Conservation (phyloP, 371 early-diverging fungal genomes). For the Chytridium lagenaria region DNA sequence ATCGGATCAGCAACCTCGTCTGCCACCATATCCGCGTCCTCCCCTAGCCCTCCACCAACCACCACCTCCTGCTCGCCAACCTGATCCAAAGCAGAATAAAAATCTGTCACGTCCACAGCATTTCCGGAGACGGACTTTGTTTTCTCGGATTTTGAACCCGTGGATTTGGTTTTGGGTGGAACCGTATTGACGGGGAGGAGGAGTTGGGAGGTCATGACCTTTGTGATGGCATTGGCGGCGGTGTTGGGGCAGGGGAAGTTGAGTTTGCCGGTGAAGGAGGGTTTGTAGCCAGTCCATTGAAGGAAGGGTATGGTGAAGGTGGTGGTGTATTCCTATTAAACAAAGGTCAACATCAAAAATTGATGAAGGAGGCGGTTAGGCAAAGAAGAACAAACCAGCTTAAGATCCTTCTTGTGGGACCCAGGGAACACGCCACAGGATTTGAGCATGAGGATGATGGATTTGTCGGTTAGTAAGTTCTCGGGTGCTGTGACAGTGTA, state of each 20-base stretch:
- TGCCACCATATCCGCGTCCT: too few relatives aligned
- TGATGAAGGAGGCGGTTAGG: neutral
- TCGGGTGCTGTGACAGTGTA: constrained; percentile 14
- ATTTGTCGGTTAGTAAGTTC: constrained; percentile 8
- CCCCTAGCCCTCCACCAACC: too few relatives aligned
- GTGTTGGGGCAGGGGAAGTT: constrained; percentile 20
- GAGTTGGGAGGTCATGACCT: neutral
- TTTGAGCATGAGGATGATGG: neutral
- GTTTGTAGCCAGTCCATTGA: constrained; percentile 35
- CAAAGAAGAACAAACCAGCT: neutral
- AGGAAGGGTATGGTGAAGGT: constrained; percentile 4
- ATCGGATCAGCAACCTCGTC: too few relatives aligned
- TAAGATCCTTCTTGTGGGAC: neutral
- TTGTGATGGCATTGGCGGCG: neutral
- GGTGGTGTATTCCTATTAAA: neutral
- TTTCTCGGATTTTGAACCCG: too few relatives aligned
- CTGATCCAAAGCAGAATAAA: too few relatives aligned
- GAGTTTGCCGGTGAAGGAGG: constrained; percentile 19
- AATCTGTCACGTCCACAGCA: too few relatives aligned
- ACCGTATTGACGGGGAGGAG: neutral
- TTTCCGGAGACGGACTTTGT: too few relatives aligned
- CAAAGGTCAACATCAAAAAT: neutral
- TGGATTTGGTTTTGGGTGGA: too few relatives aligned
- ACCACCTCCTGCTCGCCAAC: too few relatives aligned
- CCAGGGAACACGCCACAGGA: constrained; percentile 4